These are phyloP conservation scores for Nyssa sinensis DNA, from an alignment of 148 eudicot genomes.

Conservation along the genomic window DNA sequence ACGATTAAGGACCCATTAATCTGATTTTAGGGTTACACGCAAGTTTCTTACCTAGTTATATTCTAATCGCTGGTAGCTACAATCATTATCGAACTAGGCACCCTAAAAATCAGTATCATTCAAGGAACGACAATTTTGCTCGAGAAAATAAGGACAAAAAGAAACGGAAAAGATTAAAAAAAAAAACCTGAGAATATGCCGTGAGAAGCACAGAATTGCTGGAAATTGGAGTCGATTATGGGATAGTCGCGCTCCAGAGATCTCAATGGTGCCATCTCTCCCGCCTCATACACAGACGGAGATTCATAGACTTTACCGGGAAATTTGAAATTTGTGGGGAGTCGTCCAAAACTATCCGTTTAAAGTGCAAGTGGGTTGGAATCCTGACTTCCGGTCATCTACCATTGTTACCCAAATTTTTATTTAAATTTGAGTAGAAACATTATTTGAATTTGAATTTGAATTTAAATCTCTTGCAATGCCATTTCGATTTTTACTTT, in stretches of 20 bases:
- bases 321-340: background rate
- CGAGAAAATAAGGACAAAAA: background rate
- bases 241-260: slow-evolving; percentile 49
- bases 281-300: background rate
- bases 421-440: too few species aligned
- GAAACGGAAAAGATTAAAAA: background rate
- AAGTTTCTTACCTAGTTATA: too few species aligned
- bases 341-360: background rate
- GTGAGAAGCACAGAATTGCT: slow-evolving; percentile 59
- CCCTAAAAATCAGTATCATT: background rate
- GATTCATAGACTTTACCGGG: background rate
- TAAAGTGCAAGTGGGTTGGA: background rate
- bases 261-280: slow-evolving; percentile 57
- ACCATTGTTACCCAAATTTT: too few species aligned
- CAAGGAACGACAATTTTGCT: background rate
- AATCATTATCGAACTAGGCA: background rate
- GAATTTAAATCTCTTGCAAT: too few species aligned
- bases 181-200: slow-evolving; percentile 59
- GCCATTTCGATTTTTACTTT: too few species aligned
- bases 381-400: too few species aligned
- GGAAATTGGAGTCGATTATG: slow-evolving; percentile 53
- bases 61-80: too few species aligned
- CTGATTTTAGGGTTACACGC: too few species aligned
- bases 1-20: too few species aligned
- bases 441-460: too few species aligned